phyloP scores from a whole-genome alignment of 2,329 filamentous ascomycete species.

The Sarocladium oryzae region DNA sequence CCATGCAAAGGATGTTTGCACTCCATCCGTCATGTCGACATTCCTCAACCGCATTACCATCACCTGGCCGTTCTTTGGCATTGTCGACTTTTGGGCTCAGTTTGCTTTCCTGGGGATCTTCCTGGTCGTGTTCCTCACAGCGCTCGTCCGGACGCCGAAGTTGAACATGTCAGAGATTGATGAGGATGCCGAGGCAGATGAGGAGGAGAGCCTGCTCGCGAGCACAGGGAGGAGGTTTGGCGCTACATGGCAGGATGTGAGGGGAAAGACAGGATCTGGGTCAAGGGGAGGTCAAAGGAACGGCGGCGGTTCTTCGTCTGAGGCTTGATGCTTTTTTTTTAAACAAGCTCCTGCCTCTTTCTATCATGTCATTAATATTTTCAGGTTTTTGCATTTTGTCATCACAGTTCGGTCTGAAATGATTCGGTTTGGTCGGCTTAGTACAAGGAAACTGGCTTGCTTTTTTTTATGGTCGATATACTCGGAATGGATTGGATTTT shows the following conservation, averaged over 20 bases:
- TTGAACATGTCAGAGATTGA: constrained; percentile 73
- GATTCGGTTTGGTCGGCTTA: too few relatives aligned
- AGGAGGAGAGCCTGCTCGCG: constrained; percentile 86
- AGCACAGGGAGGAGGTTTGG: constrained; percentile 76
- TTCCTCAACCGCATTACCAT: constrained; percentile 89
- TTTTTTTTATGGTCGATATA: too few relatives aligned
- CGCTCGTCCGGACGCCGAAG: constrained; percentile 73
- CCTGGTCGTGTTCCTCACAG: constrained; percentile 70
- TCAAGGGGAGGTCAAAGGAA: neutral
- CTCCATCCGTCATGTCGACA: constrained; percentile 82
- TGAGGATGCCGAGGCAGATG: constrained; percentile 82
- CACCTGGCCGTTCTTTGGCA: constrained; percentile 93
- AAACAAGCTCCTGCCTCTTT: neutral
- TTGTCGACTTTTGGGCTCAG: constrained; percentile 92
- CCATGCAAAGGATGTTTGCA: constrained; percentile 77
- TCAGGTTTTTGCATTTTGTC: too few relatives aligned
- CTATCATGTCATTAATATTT: neutral
- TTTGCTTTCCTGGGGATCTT: constrained; percentile 86
- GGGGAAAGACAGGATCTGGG: constrained; percentile 37
- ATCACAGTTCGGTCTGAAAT: too few relatives aligned
- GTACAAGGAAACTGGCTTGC: too few relatives aligned
- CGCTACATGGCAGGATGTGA: constrained; percentile 84
- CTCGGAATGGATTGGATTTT: too few relatives aligned
- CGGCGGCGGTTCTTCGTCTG: neutral
- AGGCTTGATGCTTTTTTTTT: neutral